A percentile compares a stretch with the other conserved stretches of the same genome.
These are phyloP conservation scores for Trichosanthes cucumerina DNA, from an alignment of 306 rosid genomes.

Conservation along the genomic window DNA sequence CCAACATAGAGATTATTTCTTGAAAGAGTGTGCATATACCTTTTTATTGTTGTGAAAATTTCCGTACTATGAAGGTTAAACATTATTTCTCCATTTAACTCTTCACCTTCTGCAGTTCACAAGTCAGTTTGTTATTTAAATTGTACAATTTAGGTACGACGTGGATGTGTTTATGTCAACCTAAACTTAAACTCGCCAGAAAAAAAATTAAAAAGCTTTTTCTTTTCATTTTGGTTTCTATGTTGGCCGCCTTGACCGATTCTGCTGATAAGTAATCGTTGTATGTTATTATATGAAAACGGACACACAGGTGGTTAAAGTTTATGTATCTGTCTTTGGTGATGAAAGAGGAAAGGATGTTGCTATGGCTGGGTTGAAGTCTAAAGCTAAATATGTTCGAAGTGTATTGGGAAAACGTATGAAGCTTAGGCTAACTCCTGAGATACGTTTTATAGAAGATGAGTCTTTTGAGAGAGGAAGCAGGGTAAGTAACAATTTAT, in stretches of 20 bases:
- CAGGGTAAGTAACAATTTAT: constrained; percentile 45
- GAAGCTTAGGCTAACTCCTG: constrained; percentile 84
- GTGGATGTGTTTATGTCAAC: not conserved
- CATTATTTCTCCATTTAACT: not conserved
- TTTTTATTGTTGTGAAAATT: not conserved
- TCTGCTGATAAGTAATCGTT: not conserved
- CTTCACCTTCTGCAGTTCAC: not conserved
- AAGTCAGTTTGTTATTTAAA: not conserved
- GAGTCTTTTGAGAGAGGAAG: constrained; percentile 90
- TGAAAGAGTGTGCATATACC: not conserved
- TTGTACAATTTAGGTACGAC: not conserved
- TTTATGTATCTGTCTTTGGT: constrained; percentile 82
- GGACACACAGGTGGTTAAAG: constrained; percentile 62
- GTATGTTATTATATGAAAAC: not conserved
- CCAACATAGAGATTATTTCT: not conserved
- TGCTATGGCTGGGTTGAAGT: constrained; percentile 82
- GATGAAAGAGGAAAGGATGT: constrained; percentile 90
- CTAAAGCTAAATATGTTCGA: constrained; percentile 83
- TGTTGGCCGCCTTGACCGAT: not conserved
- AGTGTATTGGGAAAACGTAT: constrained; percentile 71
- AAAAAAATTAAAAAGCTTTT: not conserved
- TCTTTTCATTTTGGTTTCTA: not conserved
- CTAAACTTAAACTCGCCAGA: not conserved
- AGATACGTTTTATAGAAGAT: constrained; percentile 83
- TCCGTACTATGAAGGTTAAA: not conserved